Conservation (phyloP, 345 rosid genomes). For the Corchorus olitorius region DNA sequence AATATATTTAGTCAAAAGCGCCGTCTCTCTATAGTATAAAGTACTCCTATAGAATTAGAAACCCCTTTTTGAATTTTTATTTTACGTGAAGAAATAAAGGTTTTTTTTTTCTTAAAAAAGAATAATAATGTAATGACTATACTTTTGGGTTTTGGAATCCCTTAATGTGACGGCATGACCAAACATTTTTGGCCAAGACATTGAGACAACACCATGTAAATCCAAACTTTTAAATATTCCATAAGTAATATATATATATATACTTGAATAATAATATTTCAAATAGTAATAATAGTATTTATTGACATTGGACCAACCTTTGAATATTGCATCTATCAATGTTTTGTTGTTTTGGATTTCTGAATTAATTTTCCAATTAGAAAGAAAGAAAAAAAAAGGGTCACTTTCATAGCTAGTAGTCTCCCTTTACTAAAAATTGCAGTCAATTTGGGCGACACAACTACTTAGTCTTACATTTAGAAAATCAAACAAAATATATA, state of each 20-base stretch:
- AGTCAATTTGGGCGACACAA: slow-evolving; percentile 23
- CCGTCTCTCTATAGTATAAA: slow-evolving; percentile 11
- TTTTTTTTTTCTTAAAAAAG: too few species aligned
- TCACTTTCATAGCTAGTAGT: slow-evolving; percentile 2
- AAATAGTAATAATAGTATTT: too few species aligned
- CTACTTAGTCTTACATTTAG: not conserved
- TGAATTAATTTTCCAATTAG: not conserved
- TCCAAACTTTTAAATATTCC: not conserved
- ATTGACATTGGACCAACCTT: not conserved
- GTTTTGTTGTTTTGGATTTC: not conserved
- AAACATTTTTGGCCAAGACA: not conserved
- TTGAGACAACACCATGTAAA: too few species aligned
- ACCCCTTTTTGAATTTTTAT: not conserved
- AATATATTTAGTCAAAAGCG: slow-evolving; percentile 13
- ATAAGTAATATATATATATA: not conserved
- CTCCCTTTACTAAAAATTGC: not conserved
- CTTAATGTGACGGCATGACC: not conserved
- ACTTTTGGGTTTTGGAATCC: not conserved
- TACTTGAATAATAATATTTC: too few species aligned
- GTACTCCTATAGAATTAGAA: too few species aligned
- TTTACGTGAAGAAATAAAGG: not conserved
- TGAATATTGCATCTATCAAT: slow-evolving; percentile 10
- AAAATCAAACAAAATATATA: slow-evolving; percentile 1
- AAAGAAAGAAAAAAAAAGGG: too few species aligned
- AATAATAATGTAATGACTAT: not conserved